phyloP scores from a whole-genome alignment of 768 basidiomycete genomes.

The Trametes punicea region DNA sequence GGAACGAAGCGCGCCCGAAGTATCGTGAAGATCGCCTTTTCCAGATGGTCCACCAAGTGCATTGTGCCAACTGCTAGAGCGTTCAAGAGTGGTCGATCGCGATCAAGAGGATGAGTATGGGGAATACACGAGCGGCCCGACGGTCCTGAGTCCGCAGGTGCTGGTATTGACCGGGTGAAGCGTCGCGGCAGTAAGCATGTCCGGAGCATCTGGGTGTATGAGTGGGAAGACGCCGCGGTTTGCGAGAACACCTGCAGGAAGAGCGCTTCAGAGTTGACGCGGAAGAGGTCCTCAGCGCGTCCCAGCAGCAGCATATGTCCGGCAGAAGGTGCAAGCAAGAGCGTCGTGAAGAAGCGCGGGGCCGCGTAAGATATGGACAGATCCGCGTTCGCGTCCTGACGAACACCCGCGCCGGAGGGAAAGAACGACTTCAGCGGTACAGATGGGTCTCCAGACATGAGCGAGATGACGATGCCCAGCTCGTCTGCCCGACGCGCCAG shows the following conservation, averaged over 20 bases:
- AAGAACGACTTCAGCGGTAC: slow-evolving; percentile 21
- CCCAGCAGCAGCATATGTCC: slow-evolving; percentile 42
- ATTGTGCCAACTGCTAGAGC: slow-evolving; percentile 26
- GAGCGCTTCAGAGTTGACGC: slow-evolving; percentile 33
- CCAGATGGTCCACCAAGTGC: slow-evolving; percentile 34
- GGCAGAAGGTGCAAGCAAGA: slow-evolving; percentile 44
- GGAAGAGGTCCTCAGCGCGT: slow-evolving; percentile 19
- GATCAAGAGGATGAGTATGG: slow-evolving; percentile 30
- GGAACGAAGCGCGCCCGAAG: slow-evolving; percentile 44
- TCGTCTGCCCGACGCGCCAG: slow-evolving; percentile 36
- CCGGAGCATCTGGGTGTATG: neutral
- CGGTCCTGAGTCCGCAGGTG: neutral
- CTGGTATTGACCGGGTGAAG: slow-evolving; percentile 1
- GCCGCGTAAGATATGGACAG: slow-evolving; percentile 45
- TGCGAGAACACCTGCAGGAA: slow-evolving; percentile 29
- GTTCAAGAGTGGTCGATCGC: slow-evolving; percentile 10
- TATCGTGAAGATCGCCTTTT: slow-evolving; percentile 37
- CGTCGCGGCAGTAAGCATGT: neutral
- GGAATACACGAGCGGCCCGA: neutral
- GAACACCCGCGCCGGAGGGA: neutral
- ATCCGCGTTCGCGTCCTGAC: neutral
- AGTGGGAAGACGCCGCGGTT: neutral
- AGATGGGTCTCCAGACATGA: slow-evolving; percentile 37
- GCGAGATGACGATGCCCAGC: slow-evolving; percentile 33
- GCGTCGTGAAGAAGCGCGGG: slow-evolving; percentile 44